Evolutionary conservation across 2,329 filamentous ascomycete species (phyloP), one percentile per base, ranked within the genome.

Genomic region (Trichoderma simmonsii): DNA sequence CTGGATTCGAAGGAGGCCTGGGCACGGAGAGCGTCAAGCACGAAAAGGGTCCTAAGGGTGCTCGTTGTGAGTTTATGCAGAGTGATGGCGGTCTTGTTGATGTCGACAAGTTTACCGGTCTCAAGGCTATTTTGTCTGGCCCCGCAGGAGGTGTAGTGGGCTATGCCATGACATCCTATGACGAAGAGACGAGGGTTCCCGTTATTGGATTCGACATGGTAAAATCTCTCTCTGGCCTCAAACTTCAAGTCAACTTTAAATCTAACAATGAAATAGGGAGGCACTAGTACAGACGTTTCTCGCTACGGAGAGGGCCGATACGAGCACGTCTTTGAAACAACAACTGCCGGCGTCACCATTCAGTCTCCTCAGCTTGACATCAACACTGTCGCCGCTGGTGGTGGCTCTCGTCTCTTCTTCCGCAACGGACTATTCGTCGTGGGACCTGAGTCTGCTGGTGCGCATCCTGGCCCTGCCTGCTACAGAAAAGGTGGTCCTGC

Each of bases 151-250:
- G 95, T 54, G 95, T 97, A 0, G 94, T 97, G 0, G 95, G 95
- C 4, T 97, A 97, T 80, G 94, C 95, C 21, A 89, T 95, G 24
- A 98, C 95, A 0, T 96, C 92, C 1, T 98, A 96, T 79, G 95
- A 98, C 75, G 87, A 91, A 0, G 85, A 92, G 65, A 96, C 93
- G 4, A 93, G 90, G 78, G 93, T 89, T 1, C 94, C 94, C 0
- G 92, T 98, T 4, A 97, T 98, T 77, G 95, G 95, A 0, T 98
- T 98, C 77, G 95, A 98, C 76, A 98, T 98, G 95, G 84, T 80
- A 74, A 76, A 76, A 14, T 39, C n/a, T 28, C 21, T 14, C 24
- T 3, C 6, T 39, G 9, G 11, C 9, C 15, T 15, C 6, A 51
- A 57, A 6, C 30, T 21, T 21, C 18, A 4, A 5, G 15, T 11